Base-by-base conservation (phyloP, 2,329 filamentous ascomycete species). In the Didymellaceae sp. region DNA sequence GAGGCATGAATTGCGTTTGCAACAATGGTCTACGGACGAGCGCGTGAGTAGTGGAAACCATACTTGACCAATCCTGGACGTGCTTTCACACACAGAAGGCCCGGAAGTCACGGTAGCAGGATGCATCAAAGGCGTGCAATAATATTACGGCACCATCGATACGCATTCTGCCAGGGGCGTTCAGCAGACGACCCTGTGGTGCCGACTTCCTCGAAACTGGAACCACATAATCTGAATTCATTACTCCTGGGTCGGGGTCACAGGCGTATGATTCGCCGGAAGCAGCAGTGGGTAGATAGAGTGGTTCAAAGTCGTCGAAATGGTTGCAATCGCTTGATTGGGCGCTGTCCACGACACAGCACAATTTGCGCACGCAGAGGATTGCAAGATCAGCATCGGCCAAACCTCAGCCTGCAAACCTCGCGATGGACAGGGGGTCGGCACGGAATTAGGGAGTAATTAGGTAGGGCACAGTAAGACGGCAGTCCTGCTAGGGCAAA, bases 141-240 rank as follows among this genome's bases (percentile, higher is more conserved):
- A n/a, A n/a, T n/a, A n/a, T n/a, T n/a, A 51, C 48, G 41, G 31
- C 40, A 35, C 34, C 34, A 37, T 42, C 35, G 41, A 41, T 52
- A 62, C 64, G 68, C 68, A 68, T 72, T 70, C 72, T 62, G 68
- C 67, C 62, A 64, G 68, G 67, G 66, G 58, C 61, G 63, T 50
- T 62, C 58, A 56, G 55, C 59, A 60, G 61, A 62, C 61, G 66
- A 62, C 63, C 55, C 60, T 71, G 68, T 63, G 62, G 68, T 72
- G 67, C 67, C 70, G 65, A 66, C 61, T 72, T 68, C 69, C 63
- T 73, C 68, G n/a, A 63, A 68, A 64, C 64, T 66, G 66, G 61
- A 69, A 62, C 59, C 46, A 55, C 41, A 57, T 58, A 63, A 60
- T 61, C 55, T 67, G 65, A 61, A 57, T 57, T 58, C 43, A 37